phyloP scores from a whole-genome alignment of 768 basidiomycete genomes.

The Amanita muscaria region DNA sequence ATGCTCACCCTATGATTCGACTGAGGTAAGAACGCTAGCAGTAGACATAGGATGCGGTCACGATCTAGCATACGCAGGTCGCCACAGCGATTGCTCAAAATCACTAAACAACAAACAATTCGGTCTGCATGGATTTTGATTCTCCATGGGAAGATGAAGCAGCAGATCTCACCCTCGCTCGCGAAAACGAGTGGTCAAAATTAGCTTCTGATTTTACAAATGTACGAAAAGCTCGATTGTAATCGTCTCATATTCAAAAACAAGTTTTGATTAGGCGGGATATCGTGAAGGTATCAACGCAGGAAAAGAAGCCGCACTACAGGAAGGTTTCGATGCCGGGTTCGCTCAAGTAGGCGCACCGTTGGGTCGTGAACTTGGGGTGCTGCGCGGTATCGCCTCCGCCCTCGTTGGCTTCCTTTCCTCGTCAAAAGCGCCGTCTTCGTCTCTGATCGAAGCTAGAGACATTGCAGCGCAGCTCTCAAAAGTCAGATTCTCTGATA shows the following conservation, averaged over 20 bases:
- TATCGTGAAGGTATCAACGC: slow-evolving; percentile 95
- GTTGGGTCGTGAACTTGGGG: slow-evolving; percentile 68
- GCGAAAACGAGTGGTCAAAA: slow-evolving; percentile 58
- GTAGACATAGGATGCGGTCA: no score
- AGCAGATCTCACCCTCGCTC: slow-evolving; percentile 21
- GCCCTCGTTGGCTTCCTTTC: slow-evolving; percentile 53
- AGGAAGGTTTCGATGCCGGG: slow-evolving; percentile 85
- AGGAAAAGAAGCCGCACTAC: slow-evolving; percentile 82
- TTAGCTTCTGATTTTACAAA: slow-evolving; percentile 65
- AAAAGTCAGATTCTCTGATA: slow-evolving; percentile 55
- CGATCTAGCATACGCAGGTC: no score
- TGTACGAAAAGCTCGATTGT: slow-evolving; percentile 27
- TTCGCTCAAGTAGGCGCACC: slow-evolving; percentile 68
- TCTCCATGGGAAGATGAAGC: slow-evolving; percentile 59
- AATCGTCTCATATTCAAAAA: background rate
- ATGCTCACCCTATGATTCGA: no score
- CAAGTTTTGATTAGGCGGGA: slow-evolving; percentile 51
- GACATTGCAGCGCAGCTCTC: slow-evolving; percentile 49
- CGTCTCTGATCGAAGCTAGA: slow-evolving; percentile 33
- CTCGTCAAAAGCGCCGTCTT: slow-evolving; percentile 16
- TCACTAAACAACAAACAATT: no score
- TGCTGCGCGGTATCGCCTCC: slow-evolving; percentile 62
- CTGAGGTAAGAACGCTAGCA: no score
- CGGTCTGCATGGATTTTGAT: slow-evolving; percentile 33
- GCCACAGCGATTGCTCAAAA: no score